Evolutionary conservation across 345 rosid species (phyloP), one percentile per base, ranked within the genome.

Genomic region (Bruguiera sexangula): DNA sequence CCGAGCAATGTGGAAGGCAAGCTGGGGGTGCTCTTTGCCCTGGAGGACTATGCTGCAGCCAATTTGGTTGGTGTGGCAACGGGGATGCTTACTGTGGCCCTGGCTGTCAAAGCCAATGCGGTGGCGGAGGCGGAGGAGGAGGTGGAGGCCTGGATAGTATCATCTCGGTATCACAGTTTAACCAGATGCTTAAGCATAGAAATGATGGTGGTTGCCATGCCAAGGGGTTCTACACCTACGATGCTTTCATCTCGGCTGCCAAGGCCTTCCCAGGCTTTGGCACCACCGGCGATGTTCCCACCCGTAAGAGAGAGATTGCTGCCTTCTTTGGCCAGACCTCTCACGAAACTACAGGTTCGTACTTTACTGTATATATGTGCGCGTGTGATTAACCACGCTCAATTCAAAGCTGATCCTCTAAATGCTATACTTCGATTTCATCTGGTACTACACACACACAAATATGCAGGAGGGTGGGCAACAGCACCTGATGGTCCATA

Each of bases 401-500:
- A 39, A 39, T 15, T 10, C 46, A 39, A 11, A 39, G 46, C 11
- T 39, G 15, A 39, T 39, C 46, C 46, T 39, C 46, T 39, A 10
- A 11, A 16, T 39, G 15, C 11, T 11, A 39, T 39, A 10, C 15
- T 37, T 37, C 46, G 15, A 37, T 37, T 37, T 37, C 15, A 37
- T 37, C 46, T 37, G 46, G 46, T 37, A 37, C 13, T 37, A 4
- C 6, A 32, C 6, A 32, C 6, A 32, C 5, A 6, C 6, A 32
- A 5, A 4, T 32, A 20, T 31, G 30, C 16, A 69, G 73, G 73
- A 15, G 73, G 66, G 20, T 60, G 66, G 73, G 24, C 18, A 27
- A 31, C 31, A 48, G 73, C 73, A 60, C 66, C 73, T 1, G 69
- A 72, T 20, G 63, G 69, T 22, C 63, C 86, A 19, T 89, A 84